Conservation (phyloP, 1,284 basidiomycete genomes). For the Boletus semigastroideus region DNA sequence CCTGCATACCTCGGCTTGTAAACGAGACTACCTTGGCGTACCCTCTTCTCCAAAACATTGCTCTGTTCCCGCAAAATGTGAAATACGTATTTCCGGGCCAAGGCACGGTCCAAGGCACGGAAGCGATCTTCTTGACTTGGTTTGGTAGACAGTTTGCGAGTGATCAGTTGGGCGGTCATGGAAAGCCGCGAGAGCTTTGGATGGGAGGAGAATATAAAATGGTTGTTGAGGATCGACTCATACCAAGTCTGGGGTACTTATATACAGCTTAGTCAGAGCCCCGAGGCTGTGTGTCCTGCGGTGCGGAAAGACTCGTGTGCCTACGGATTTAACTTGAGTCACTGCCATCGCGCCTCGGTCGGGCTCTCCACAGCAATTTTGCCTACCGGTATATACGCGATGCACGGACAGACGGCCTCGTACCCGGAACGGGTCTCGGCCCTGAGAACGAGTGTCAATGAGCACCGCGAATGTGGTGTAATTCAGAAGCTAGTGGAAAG, state of each 20-base stretch:
- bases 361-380: too few species aligned
- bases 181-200: background rate
- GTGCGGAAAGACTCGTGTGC: too few species aligned
- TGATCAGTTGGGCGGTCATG: constrained; percentile 25
- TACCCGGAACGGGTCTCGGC: too few species aligned
- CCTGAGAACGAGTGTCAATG: too few species aligned
- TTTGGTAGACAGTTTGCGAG: constrained; percentile 30
- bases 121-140: constrained; percentile 28
- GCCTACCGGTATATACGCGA: too few species aligned
- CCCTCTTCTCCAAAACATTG: constrained; percentile 23
- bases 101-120: constrained; percentile 32
- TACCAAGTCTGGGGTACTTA: background rate
- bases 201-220: background rate
- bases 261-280: background rate
- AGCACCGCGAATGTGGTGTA: too few species aligned
- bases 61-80: constrained; percentile 28
- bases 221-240: background rate
- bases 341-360: too few species aligned
- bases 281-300: background rate
- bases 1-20: constrained; percentile 34
- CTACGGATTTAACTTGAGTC: too few species aligned
- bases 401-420: too few species aligned
- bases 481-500: too few species aligned
- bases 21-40: constrained; percentile 30
- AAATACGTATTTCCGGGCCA: constrained; percentile 33